Percentiles rank a stretch among this genome's conserved stretches.
Evolutionary conservation across 2,329 filamentous ascomycete genomes (phyloP).

Genomic region (Pseudogymnoascus sp.): DNA sequence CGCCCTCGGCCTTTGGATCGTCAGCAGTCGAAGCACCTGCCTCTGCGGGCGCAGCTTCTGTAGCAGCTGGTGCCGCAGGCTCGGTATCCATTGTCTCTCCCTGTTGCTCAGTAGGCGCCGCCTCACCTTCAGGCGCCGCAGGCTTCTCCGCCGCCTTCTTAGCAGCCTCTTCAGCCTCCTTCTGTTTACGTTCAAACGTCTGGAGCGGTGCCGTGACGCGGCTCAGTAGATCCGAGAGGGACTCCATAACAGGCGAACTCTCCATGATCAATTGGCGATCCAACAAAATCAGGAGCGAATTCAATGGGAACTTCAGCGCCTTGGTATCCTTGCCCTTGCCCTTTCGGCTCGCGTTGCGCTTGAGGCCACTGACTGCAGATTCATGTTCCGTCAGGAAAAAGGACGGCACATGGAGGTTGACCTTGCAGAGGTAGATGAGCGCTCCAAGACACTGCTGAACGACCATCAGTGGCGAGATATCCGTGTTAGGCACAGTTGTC

Average conservation of each 20-base stretch:
- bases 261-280: conserved; percentile 96
- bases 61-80: conserved; percentile 21
- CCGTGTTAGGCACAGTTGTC: conserved; percentile 57
- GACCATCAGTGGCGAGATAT: conserved; percentile 88
- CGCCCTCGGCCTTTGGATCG: conserved; percentile 15
- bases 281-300: conserved; percentile 77
- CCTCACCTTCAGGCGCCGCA: conserved; percentile 24
- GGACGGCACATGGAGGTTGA: conserved; percentile 73
- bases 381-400: conserved; percentile 96
- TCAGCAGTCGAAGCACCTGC: conserved; percentile 15
- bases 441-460: conserved; percentile 91
- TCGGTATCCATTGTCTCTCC: conserved; percentile 9
- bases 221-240: conserved; percentile 77
- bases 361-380: conserved; percentile 61
- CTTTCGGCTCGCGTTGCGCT: conserved; percentile 70
- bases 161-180: conserved; percentile 55
- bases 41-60: conserved; percentile 14
- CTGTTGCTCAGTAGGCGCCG: conserved; percentile 15
- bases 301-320: conserved; percentile 81
- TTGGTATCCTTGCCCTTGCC: conserved; percentile 82
- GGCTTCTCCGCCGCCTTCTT: conserved; percentile 38
- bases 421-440: conserved; percentile 72
- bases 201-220: conserved; percentile 82
- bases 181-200: conserved; percentile 73
- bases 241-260: conserved; percentile 94